Base-by-base conservation (phyloP, 768 basidiomycete genomes). In the Chiua virens region DNA sequence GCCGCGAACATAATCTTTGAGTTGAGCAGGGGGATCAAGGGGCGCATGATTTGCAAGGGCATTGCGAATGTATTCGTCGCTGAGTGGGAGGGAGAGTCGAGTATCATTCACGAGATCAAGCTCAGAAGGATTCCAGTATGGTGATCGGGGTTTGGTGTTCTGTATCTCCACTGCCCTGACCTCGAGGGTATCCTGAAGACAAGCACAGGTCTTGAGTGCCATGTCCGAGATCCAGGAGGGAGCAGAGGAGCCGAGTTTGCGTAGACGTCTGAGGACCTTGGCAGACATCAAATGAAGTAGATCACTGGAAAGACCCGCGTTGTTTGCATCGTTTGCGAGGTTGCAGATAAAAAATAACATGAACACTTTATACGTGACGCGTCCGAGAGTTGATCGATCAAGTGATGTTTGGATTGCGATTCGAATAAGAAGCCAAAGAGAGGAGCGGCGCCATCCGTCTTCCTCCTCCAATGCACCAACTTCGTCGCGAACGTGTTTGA, bases 311-410 rank as follows among this genome's bases (percentile, higher is more conserved):
- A 58, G 41, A 11, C 61, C 52, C 0, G 1, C 9, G 2, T 49
- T 36, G 1, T 63, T 42, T 3, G 63, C 68, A 4, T 57, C 23
- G 2, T 59, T 28, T 5, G 74, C 54, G 4, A 67, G 53, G 18
- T 54, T 30, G 3, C 69, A 55, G 23, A 75, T 55, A 43, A 79
- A 61, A 43, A 70, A 79, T 3, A 75, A 37, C 58, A 80, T 73
- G 61, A 82, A 82, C 3, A 30, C 14, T 47, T 82, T 82, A 64
- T 83, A 82, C 0, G 61, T 59, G 14, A 35, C 41, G 6, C 30
- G 9, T 1, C 55, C 59, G 4, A 46, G 41, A 36, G 47, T 5
- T 13, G 49, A 46, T 5, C 35, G 49, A 20, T 45, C 47, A 10
- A 71, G 38, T 0, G 72, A 49, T 2, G 66, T 69, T 39, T 75